These are phyloP conservation scores for Populus hybrid DNA, from an alignment of 441 rosid genomes.

Conservation along the genomic window DNA sequence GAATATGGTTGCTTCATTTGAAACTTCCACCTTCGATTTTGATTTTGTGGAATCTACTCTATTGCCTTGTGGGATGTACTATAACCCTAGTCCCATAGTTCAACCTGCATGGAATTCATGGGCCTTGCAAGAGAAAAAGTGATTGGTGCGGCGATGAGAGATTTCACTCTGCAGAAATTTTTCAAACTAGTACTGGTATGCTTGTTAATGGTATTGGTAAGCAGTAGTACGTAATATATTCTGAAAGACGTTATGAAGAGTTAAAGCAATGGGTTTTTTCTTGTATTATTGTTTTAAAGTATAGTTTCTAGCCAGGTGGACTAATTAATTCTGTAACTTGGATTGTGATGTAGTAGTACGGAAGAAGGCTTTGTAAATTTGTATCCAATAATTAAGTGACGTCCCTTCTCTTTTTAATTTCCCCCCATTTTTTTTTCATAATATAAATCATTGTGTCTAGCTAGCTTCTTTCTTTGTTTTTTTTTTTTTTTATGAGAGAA, in stretches of 20 bases:
- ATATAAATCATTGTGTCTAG: too few species aligned
- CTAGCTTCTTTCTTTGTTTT: background rate
- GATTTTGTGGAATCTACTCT: constrained; percentile 33
- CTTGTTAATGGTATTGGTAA: background rate
- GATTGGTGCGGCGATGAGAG: background rate
- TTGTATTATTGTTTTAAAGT: background rate
- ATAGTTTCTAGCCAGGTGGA: background rate
- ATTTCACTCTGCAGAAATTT: background rate
- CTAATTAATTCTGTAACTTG: background rate
- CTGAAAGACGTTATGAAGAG: background rate
- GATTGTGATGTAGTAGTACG: background rate
- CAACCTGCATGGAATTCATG: constrained; percentile 35
- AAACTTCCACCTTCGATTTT: constrained; percentile 22
- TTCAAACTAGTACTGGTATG: background rate
- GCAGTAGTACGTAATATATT: background rate
- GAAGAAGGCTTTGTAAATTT: background rate
- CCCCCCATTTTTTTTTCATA: too few species aligned
- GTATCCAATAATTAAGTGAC: background rate
- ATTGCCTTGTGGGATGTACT: constrained; percentile 30
- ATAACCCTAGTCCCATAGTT: constrained; percentile 25
- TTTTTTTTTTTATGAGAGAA: background rate
- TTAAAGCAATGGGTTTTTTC: background rate
- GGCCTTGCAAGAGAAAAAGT: background rate
- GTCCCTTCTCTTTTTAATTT: background rate
- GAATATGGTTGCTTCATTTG: constrained; percentile 15